A percentile compares a stretch with the other conserved stretches of the same genome.
phyloP scores from a whole-genome alignment of 345 rosid species.

The Camelina laxa region DNA sequence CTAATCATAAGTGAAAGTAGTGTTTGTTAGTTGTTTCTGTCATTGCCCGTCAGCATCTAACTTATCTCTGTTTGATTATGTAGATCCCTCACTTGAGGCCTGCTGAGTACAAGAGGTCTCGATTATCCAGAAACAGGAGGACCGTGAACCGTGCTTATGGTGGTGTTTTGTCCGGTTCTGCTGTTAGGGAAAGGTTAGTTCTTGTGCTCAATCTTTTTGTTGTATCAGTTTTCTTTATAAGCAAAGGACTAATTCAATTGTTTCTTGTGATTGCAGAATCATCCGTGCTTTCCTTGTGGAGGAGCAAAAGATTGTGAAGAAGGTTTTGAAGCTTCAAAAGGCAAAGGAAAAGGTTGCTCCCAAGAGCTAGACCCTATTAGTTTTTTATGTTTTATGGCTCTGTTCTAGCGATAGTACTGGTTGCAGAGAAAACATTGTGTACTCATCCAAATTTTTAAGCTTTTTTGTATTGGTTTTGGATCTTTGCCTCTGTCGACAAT shows the following conservation, averaged over 20 bases:
- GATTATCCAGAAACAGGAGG: constrained; percentile 74
- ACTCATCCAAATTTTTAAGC: constrained; percentile 27
- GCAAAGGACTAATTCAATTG: not conserved
- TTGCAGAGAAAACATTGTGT: constrained; percentile 37
- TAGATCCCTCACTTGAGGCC: constrained; percentile 96
- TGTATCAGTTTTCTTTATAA: not conserved
- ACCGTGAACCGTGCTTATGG: constrained; percentile 94
- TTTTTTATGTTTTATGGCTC: constrained; percentile 22
- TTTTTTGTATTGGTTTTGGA: constrained; percentile 32
- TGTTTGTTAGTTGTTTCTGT: not conserved
- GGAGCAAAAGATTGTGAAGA: constrained; percentile 87
- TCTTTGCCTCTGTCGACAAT: constrained; percentile 44
- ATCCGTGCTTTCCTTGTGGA: constrained; percentile 80
- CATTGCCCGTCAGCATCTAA: not conserved
- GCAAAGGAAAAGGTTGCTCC: constrained; percentile 68
- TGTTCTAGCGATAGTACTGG: constrained; percentile 42
- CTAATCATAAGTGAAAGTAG: not conserved
- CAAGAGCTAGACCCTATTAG: constrained; percentile 45
- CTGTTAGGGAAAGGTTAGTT: constrained; percentile 83
- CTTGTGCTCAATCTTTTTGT: not conserved
- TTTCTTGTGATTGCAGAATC: constrained; percentile 47
- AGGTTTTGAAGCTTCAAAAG: constrained; percentile 78
- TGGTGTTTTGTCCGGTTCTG: constrained; percentile 80
- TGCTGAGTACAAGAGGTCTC: constrained; percentile 81
- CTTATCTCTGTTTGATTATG: not conserved